phyloP scores from a whole-genome alignment of 2,329 filamentous ascomycete genomes.

The Monilinia polystroma region DNA sequence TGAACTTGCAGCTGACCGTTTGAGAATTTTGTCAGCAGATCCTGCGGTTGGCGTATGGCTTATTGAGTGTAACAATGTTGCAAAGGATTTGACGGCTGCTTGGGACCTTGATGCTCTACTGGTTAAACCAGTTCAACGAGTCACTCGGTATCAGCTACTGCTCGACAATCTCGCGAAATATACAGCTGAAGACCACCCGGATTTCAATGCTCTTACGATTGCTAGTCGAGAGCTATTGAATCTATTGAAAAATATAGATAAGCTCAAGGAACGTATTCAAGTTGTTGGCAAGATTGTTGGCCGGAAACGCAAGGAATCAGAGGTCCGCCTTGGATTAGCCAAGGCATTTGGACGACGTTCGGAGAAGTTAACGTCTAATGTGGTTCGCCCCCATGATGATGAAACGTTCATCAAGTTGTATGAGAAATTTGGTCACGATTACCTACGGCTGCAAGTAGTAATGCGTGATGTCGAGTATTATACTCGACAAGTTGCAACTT shows the following conservation, averaged over 20 bases:
- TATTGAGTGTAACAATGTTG: conserved; percentile 87
- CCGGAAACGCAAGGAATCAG: conserved; percentile 82
- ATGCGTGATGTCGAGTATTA: conserved; percentile 88
- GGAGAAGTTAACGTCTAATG: conserved; percentile 60
- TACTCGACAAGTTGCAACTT: conserved; percentile 74
- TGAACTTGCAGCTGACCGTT: conserved; percentile 59
- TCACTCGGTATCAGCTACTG: conserved; percentile 89
- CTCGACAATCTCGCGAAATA: conserved; percentile 76
- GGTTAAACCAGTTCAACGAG: conserved; percentile 93
- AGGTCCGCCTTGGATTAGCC: conserved; percentile 78
- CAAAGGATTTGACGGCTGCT: conserved; percentile 85
- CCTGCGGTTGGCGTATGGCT: conserved; percentile 77
- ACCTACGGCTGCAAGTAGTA: conserved; percentile 87
- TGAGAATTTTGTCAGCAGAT: conserved; percentile 63
- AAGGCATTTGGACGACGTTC: conserved; percentile 82
- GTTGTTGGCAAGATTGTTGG: conserved; percentile 84
- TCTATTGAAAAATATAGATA: conserved; percentile 84
- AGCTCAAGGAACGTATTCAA: conserved; percentile 91
- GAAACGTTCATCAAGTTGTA: conserved; percentile 75
- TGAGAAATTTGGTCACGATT: conserved; percentile 88
- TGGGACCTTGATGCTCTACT: conserved; percentile 97
- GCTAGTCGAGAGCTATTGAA: conserved; percentile 57
- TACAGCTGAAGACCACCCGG: conserved; percentile 81
- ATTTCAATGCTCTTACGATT: conserved; percentile 62
- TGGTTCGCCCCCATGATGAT: conserved; percentile 70